Conservation (phyloP, 2,329 filamentous ascomycete species). For the Aspergillus melleus region DNA sequence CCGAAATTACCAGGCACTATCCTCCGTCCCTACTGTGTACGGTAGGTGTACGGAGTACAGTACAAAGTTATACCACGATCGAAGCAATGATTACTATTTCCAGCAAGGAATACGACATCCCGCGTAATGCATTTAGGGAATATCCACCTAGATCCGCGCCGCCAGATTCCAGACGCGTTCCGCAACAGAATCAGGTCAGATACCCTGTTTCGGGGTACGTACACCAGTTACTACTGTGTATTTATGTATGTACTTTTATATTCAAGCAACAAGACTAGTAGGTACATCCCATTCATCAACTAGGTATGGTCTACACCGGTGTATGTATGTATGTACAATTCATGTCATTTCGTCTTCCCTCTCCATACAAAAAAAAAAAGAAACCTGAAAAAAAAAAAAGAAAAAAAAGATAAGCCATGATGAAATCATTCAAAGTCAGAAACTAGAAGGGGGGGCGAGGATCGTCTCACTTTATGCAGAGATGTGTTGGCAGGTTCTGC, state of each 20-base stretch:
- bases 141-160: not conserved
- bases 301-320: no score
- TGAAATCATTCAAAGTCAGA: conserved; percentile 9
- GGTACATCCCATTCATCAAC: no score
- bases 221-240: no score
- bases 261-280: no score
- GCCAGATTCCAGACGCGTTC: not conserved
- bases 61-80: no score
- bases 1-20: not conserved
- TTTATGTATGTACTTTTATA: no score
- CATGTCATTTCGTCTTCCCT: no score
- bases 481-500: conserved; percentile 30
- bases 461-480: conserved; percentile 19
- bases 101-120: not conserved
- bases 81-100: not conserved
- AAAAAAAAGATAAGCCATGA: not conserved
- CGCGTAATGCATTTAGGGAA: not conserved
- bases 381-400: no score
- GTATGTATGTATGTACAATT: no score
- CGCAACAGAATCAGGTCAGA: conserved; percentile 4
- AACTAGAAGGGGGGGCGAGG: not conserved
- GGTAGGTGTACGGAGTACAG: no score
- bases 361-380: no score
- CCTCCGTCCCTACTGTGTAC: no score
- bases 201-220: conserved; percentile 1